Evolutionary conservation across 2,329 filamentous ascomycete species (phyloP).

Genomic region (Aschersonia sp.): DNA sequence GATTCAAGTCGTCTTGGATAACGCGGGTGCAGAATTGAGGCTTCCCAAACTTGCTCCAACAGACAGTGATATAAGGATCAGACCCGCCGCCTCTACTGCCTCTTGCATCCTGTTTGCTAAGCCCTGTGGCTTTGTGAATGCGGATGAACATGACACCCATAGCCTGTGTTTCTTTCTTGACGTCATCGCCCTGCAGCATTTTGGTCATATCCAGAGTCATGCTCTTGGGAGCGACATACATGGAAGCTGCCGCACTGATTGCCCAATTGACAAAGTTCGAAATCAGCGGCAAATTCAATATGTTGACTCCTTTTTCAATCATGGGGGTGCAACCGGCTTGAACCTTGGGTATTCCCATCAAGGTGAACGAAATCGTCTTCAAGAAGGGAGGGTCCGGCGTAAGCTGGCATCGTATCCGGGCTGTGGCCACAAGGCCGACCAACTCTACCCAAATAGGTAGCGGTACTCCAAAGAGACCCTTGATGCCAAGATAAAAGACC

Average conservation of each 20-base stretch:
- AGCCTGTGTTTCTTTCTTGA: conserved; percentile 78
- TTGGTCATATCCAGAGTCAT: conserved; percentile 85
- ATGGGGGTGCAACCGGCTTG: conserved; percentile 84
- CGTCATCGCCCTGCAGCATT: conserved; percentile 80
- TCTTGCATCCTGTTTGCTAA: conserved; percentile 82
- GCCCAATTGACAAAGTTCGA: conserved; percentile 96
- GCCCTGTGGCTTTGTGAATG: conserved; percentile 72
- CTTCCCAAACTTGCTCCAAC: conserved; percentile 93
- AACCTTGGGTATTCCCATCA: conserved; percentile 89
- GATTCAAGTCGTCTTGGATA: conserved; percentile 88
- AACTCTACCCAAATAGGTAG: conserved; percentile 82
- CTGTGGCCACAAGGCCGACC: conserved; percentile 79
- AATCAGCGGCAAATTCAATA: conserved; percentile 82
- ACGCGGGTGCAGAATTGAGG: conserved; percentile 96
- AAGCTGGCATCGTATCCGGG: conserved; percentile 69
- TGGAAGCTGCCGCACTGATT: conserved; percentile 69
- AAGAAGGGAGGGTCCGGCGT: conserved; percentile 84
- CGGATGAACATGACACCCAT: conserved; percentile 85
- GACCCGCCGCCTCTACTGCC: conserved; percentile 78
- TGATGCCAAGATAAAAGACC: conserved; percentile 84
- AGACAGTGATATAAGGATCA: conserved; percentile 89
- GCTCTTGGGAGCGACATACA: conserved; percentile 91
- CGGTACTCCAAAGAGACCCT: conserved; percentile 78
- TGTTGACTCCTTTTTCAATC: conserved; percentile 79
- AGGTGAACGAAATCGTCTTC: conserved; percentile 80